Conservation (phyloP, 495 filamentous ascomycete genomes). For the Evansstolkia leycettana region DNA sequence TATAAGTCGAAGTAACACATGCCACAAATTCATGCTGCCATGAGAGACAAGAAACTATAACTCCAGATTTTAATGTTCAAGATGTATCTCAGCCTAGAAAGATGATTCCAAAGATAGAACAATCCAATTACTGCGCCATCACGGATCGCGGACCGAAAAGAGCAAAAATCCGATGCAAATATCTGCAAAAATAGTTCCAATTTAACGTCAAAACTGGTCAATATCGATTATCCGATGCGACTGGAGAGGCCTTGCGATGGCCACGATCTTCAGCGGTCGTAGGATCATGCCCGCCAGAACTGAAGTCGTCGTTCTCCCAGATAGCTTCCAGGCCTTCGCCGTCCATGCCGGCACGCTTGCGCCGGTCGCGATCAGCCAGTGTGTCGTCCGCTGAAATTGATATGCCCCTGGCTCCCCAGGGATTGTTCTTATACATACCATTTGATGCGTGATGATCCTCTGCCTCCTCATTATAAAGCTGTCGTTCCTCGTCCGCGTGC, state of each 20-base stretch:
- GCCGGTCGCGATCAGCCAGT: conserved; percentile 38
- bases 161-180: not conserved
- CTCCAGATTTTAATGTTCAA: too few relatives aligned
- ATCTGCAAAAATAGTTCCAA: too few relatives aligned
- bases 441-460: conserved; percentile 11
- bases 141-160: not conserved
- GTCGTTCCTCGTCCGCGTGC: conserved; percentile 22
- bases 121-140: not conserved
- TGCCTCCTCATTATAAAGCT: conserved; percentile 27
- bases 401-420: conserved; percentile 68
- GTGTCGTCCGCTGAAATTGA: conserved; percentile 73
- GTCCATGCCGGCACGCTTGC: conserved; percentile 5
- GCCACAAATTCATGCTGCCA: not conserved
- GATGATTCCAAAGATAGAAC: not conserved
- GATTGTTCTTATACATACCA: conserved; percentile 27
- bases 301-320: conserved; percentile 13
- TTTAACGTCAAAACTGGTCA: not conserved
- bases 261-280: conserved; percentile 5
- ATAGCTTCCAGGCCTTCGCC: conserved; percentile 14
- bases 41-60: too few relatives aligned
- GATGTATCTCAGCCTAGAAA: too few relatives aligned
- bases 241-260: not conserved
- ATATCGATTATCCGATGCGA: not conserved
- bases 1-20: not conserved
- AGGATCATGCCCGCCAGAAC: not conserved